Evolutionary conservation across 257 asterid genomes (phyloP), one percentile per base, ranked within the genome.

Genomic region (Verbena officinalis): DNA sequence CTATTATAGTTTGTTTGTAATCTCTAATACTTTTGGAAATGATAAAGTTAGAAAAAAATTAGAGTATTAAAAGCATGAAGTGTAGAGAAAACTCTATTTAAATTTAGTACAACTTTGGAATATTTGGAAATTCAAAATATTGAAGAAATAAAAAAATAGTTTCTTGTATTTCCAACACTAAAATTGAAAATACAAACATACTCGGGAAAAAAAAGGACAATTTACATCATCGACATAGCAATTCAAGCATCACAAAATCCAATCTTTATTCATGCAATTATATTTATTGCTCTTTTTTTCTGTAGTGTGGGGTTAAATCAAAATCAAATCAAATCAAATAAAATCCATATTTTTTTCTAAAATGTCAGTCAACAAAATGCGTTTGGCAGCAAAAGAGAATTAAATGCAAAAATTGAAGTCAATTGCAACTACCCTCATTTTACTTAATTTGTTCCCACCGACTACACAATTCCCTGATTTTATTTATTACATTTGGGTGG

Each of bases 371-470:
- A 48, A 48, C 22, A 45, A 45, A 45, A 49, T 49, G 55, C 55
- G 11, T 22, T n/a, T 22, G 38, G 58, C 36, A 30, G 33, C 34
- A 52, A 21, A 24, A 21, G n/a, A n/a, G 21, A 53, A 53, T 24
- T 24, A 17, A 53, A 23, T 53, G 19, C 54, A 19, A 36, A 36
- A 36, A 36, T 36, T 3, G 40, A 3, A 36, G 40, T 3, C 3
- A 36, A 36, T 30, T 30, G 36, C 36, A 30, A 7, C 36, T 30
- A 7, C 36, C 36, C 36, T 30, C 3, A 30, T n/a, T 30, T 51
- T 12, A 51, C 4, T 51, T 50, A 8, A 19, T 19, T 50, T 50
- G 16, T 44, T 10, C n/a, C 62, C 44, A 64, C 62, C 61, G 60
- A 50, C 61, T 16, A 16, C 40, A 33, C 40, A 5, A 36, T 36